phyloP scores from a whole-genome alignment of 2,329 filamentous ascomycete genomes.

The Emmonsiellopsis sp. region DNA sequence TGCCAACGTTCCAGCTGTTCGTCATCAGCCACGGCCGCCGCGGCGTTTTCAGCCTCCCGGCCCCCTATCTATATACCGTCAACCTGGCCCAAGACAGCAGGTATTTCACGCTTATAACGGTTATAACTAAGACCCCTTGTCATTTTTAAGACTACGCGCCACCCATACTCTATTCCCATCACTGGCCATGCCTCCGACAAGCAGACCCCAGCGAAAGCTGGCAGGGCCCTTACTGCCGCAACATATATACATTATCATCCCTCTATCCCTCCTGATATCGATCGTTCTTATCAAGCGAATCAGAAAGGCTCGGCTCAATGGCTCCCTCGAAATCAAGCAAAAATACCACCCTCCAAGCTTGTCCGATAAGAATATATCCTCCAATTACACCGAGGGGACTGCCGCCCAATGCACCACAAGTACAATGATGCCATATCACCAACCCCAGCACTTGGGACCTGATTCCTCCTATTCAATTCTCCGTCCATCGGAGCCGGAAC shows the following conservation, averaged over 20 bases:
- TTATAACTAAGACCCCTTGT: neutral
- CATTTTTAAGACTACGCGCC: neutral
- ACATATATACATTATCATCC: neutral
- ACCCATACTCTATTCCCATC: neutral
- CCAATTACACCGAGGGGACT: neutral
- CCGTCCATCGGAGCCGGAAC: slow-evolving; percentile 39
- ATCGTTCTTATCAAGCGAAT: neutral
- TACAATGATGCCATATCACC: neutral
- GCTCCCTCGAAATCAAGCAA: neutral
- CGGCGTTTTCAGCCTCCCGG: too few relatives aligned
- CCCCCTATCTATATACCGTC: too few relatives aligned
- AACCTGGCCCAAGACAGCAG: too few relatives aligned
- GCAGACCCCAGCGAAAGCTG: neutral
- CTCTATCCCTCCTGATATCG: neutral
- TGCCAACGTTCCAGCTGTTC: too few relatives aligned
- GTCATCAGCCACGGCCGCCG: too few relatives aligned
- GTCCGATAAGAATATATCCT: neutral
- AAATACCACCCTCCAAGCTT: neutral
- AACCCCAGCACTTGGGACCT: slow-evolving; percentile 30
- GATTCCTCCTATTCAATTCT: slow-evolving; percentile 50
- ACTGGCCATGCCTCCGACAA: neutral
- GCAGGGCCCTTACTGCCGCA: neutral
- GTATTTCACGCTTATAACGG: too few relatives aligned
- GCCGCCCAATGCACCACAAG: neutral
- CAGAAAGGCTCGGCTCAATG: neutral